A percentile compares a stretch with the other conserved stretches of the same genome.
Evolutionary conservation across 768 basidiomycete species (phyloP).

Genomic region (Suillus lakei): DNA sequence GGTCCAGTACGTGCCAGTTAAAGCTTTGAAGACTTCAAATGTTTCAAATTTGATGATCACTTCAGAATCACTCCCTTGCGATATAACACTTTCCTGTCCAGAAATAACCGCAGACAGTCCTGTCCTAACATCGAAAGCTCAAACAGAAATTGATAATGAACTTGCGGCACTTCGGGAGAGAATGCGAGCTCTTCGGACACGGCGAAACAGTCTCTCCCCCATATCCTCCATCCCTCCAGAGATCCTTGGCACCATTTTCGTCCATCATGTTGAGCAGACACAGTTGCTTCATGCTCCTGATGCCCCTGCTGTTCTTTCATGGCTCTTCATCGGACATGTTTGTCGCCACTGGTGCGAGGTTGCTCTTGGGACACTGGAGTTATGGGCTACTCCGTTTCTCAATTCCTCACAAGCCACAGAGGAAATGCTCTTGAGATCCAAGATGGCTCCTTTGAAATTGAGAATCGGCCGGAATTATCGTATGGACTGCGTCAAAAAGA

Average conservation of each 20-base stretch:
- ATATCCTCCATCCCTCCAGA: constrained; percentile 14
- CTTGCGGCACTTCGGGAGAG: neutral
- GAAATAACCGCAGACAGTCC: neutral
- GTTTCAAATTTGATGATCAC: neutral
- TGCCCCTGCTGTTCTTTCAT: neutral
- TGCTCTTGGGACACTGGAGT: constrained; percentile 40
- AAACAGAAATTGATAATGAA: constrained; percentile 12
- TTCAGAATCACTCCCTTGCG: neutral
- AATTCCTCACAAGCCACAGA: constrained; percentile 40
- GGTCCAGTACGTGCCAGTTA: neutral
- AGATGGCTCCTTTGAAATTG: constrained; percentile 37
- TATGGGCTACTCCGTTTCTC: constrained; percentile 46
- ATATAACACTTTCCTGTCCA: neutral
- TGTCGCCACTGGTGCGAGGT: constrained; percentile 43
- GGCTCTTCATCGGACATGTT: constrained; percentile 13
- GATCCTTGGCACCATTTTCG: constrained; percentile 10
- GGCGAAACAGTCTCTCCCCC: constrained; percentile 11
- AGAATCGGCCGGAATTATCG: constrained; percentile 32
- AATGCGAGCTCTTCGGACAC: constrained; percentile 8
- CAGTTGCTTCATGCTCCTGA: neutral
- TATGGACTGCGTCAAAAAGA: constrained; percentile 33
- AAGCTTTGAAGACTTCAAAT: neutral
- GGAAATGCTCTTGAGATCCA: constrained; percentile 51
- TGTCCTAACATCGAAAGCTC: neutral
- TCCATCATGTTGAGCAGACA: neutral